Evolutionary conservation across 768 basidiomycete species (phyloP).

Genomic region (Boletus speciosus): DNA sequence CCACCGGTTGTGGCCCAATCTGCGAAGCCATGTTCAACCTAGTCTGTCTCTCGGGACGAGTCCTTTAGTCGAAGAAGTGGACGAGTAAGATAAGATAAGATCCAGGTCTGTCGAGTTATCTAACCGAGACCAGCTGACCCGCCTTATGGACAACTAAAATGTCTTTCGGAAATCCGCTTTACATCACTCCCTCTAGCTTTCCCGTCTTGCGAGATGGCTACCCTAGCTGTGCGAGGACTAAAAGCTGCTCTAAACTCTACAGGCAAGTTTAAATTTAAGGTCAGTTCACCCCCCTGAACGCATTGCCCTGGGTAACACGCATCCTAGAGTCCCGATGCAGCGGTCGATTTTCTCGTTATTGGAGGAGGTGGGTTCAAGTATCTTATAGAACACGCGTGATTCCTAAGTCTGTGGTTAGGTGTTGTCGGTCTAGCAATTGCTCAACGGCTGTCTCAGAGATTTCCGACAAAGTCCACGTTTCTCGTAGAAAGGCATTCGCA

Average conservation of each 20-base stretch:
- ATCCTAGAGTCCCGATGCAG: conserved; percentile 57
- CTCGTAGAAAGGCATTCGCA: conserved; percentile 74
- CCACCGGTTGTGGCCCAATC: conserved; percentile 24
- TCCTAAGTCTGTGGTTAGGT: conserved; percentile 39
- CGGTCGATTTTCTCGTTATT: conserved; percentile 81
- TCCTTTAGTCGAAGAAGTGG: neutral
- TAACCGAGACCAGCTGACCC: conserved; percentile 2
- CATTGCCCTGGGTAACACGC: neutral
- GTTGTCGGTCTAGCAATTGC: conserved; percentile 87
- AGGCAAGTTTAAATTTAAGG: conserved; percentile 62
- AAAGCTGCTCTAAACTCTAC: conserved; percentile 59
- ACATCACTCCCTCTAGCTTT: neutral
- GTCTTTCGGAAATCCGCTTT: neutral
- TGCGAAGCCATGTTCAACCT: conserved; percentile 17
- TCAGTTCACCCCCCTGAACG: conserved; percentile 14
- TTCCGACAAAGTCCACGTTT: conserved; percentile 67
- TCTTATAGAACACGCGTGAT: neutral
- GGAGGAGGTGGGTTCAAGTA: conserved; percentile 63
- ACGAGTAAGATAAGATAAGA: conserved; percentile 19
- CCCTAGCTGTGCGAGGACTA: conserved; percentile 47
- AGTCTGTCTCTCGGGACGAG: neutral
- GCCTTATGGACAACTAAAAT: neutral
- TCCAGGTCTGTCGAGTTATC: conserved; percentile 2
- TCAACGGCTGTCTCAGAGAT: conserved; percentile 60
- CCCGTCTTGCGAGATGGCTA: conserved; percentile 15